These are phyloP conservation scores for Rhizopogon vulgaris DNA, from an alignment of 768 basidiomycete species.

Conservation along the genomic window DNA sequence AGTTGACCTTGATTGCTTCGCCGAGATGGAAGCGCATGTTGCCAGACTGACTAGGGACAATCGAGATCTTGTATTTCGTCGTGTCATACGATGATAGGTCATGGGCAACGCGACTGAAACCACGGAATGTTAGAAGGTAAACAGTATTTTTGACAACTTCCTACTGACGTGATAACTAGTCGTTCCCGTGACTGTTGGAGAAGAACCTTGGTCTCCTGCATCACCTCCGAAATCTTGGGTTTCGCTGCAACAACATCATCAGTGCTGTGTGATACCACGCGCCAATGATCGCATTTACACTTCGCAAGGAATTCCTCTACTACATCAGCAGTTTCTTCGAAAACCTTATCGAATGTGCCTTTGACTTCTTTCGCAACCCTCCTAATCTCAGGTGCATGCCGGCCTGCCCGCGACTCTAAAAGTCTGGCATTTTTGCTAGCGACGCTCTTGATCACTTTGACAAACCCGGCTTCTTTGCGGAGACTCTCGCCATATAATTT, in stretches of 20 bases:
- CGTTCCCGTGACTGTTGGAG: slow-evolving; percentile 87
- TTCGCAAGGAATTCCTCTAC: slow-evolving; percentile 91
- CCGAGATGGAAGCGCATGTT: slow-evolving; percentile 77
- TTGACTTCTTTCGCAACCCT: slow-evolving; percentile 87
- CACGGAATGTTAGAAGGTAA: background rate
- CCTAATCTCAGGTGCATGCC: slow-evolving; percentile 76
- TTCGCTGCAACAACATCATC: slow-evolving; percentile 47
- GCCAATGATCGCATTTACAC: slow-evolving; percentile 45
- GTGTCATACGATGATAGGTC: slow-evolving; percentile 78
- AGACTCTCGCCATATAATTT: slow-evolving; percentile 91
- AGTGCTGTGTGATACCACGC: background rate
- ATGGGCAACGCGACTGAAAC: slow-evolving; percentile 64
- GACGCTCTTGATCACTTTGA: slow-evolving; percentile 95
- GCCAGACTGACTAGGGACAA: slow-evolving; percentile 47
- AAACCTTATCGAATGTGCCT: slow-evolving; percentile 93
- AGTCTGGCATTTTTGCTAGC: slow-evolving; percentile 77
- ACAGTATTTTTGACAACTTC: background rate
- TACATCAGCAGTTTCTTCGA: slow-evolving; percentile 87
- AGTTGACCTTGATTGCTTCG: slow-evolving; percentile 79
- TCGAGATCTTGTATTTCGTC: slow-evolving; percentile 67
- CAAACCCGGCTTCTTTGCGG: slow-evolving; percentile 93
- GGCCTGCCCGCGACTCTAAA: slow-evolving; percentile 70
- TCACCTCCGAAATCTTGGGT: slow-evolving; percentile 81
- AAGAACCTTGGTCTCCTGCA: slow-evolving; percentile 89
- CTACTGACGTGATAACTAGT: slow-evolving; percentile 82